A percentile compares a stretch with the other conserved stretches of the same genome.
Evolutionary conservation across 495 filamentous ascomycete species (phyloP).

Genomic region (Neurospora sp.): DNA sequence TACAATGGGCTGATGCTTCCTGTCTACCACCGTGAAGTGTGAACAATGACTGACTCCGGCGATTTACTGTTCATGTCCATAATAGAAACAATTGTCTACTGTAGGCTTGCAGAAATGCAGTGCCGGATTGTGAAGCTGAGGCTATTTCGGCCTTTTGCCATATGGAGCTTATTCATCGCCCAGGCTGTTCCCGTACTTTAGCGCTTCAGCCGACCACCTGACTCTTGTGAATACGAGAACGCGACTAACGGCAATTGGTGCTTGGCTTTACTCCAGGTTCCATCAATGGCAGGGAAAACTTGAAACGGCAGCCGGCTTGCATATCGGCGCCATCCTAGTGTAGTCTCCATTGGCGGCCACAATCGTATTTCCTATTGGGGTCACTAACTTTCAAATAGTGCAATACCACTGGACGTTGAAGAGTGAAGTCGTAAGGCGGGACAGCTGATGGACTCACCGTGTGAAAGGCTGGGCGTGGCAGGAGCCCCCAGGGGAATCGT

Average conservation of each 20-base stretch:
- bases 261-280: neutral
- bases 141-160: neutral
- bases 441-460: neutral
- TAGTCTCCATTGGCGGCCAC: neutral
- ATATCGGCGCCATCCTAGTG: neutral
- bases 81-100: neutral
- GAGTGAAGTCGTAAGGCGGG: neutral
- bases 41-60: neutral
- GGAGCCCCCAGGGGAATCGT: neutral
- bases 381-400: neutral
- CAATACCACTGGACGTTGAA: neutral
- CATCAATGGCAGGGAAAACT: neutral
- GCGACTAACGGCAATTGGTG: neutral
- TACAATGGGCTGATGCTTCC: neutral
- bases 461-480: neutral
- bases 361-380: neutral
- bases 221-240: conserved; percentile 1
- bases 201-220: neutral
- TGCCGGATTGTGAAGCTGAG: neutral
- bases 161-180: neutral
- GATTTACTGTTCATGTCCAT: neutral
- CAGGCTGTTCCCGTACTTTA: neutral
- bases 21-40: neutral
- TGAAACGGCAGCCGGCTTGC: neutral
- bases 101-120: neutral